Evolutionary conservation across 2,329 filamentous ascomycete genomes (phyloP).

Genomic region (Colletotrichum sp.): DNA sequence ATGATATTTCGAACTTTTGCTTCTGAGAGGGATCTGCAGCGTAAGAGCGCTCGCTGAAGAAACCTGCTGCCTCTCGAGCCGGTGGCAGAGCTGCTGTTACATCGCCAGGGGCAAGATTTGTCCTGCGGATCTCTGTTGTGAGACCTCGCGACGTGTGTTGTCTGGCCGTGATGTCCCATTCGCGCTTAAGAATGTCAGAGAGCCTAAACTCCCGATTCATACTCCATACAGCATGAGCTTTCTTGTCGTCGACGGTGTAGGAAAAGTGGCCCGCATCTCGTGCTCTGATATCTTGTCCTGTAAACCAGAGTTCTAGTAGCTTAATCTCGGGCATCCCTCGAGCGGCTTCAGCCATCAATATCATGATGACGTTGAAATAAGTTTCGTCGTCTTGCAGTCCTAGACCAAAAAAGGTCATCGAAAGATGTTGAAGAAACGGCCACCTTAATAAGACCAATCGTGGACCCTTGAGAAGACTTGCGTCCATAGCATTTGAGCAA

Average conservation of each 20-base stretch:
- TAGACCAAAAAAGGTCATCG: not conserved
- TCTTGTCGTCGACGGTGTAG: not conserved
- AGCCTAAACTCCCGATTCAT: not conserved
- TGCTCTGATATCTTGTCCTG: not conserved
- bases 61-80: not conserved
- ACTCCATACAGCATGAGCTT: not conserved
- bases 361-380: not conserved
- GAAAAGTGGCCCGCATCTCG: not conserved
- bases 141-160: not conserved
- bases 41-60: not conserved
- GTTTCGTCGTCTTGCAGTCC: not conserved
- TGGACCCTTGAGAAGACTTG: not conserved
- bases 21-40: not conserved
- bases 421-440: not conserved
- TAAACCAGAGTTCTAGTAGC: not conserved
- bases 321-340: not conserved
- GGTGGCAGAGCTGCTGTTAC: not conserved
- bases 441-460: not conserved
- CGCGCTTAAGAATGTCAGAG: fast-evolving
- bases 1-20: not conserved
- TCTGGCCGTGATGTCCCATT: not conserved
- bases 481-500: not conserved
- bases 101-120: not conserved
- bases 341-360: not conserved
- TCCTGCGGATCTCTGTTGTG: not conserved